Base-by-base conservation (phyloP, 179 eudicot species). In the Silene noctiflora region DNA sequence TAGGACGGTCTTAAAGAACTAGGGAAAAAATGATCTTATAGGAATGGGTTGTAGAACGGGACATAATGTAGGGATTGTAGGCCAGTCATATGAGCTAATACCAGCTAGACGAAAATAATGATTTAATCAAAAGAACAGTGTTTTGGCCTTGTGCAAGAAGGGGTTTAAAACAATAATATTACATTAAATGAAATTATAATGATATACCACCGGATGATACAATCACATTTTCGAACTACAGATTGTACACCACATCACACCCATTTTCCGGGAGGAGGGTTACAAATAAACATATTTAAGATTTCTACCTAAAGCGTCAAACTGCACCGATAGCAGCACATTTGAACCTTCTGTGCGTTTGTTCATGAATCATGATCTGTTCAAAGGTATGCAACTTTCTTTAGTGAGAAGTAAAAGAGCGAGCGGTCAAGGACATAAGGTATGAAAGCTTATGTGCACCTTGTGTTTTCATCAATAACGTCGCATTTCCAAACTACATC, bases 401-500 rank as follows among this genome's bases (percentile, higher is more conserved):
- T 25, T 25, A 62, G 67, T 21, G 27, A 3, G 33, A 25, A 68
- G 14, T 25, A 68, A 27, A 61, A 20, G 5, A 73, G 35, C 20
- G n/a, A 17, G 16, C 6, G 4, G n/a, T n/a, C n/a, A n/a, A 5
- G 13, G 4, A 4, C 6, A 51, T 17, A 44, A 7, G 4, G 60
- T 44, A 65, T 24, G 58, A 16, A 17, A 4, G 16, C 27, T 24
- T n/a, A n/a, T 20, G 65, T 17, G 58, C 17, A 74, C 81, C 58
- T 82, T 71, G 74, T 56, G 46, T 59, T 71, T 75, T 82, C 82
- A 59, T 71, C 79, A 39, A 75, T 78, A 27, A 27, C 29, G 48
- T 82, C 78, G 20, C 79, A 2, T 44, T 85, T 87, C 98, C 98
- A 94, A 44, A 94, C 93, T 24, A 94, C 84, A 61, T 92, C 97